A percentile compares a stretch with the other conserved stretches of the same genome.
phyloP scores from a whole-genome alignment of 768 basidiomycete genomes.

The Rhizopogon rudus region DNA sequence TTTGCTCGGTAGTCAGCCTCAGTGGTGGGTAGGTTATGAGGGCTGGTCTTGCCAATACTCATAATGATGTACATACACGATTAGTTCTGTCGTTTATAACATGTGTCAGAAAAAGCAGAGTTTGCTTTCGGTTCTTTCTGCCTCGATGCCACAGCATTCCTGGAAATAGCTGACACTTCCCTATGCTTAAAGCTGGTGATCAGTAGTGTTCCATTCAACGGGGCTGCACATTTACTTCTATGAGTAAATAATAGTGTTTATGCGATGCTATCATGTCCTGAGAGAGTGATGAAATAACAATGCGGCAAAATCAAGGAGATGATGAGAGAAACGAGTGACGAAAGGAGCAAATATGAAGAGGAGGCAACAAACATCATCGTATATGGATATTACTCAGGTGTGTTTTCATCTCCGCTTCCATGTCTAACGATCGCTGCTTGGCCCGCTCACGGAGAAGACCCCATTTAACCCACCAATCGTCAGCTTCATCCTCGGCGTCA shows the following conservation, averaged over 20 bases:
- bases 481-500: constrained; percentile 51
- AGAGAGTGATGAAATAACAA: background rate
- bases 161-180: background rate
- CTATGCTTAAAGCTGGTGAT: background rate
- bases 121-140: too few relatives aligned
- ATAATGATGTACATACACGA: too few relatives aligned
- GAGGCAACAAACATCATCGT: background rate
- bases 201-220: background rate
- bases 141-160: too few relatives aligned
- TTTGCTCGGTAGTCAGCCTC: background rate
- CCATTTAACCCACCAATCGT: constrained; percentile 65
- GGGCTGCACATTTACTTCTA: background rate
- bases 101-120: too few relatives aligned
- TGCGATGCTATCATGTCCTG: background rate
- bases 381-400: background rate
- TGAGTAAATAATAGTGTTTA: background rate
- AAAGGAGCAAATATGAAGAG: background rate
- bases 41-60: too few relatives aligned
- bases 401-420: constrained; percentile 11
- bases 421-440: constrained; percentile 14
- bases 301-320: background rate
- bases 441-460: constrained; percentile 39
- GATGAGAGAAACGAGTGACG: background rate
- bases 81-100: too few relatives aligned
- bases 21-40: background rate